Conservation (phyloP, 345 rosid genomes). For the Citrus cavaleriei region DNA sequence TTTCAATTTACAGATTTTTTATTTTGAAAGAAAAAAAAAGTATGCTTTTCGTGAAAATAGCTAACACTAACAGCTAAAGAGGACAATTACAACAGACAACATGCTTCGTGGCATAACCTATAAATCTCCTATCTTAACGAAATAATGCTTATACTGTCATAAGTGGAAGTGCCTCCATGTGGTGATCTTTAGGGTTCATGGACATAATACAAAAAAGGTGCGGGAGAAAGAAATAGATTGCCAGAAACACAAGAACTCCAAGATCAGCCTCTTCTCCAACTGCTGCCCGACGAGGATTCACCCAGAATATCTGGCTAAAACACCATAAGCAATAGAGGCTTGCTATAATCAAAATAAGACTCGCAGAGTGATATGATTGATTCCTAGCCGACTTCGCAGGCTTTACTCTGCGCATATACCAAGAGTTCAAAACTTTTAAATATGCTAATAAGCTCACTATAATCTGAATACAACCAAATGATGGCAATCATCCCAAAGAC, state of each 20-base stretch:
- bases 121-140: neutral
- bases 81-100: neutral
- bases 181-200: conserved; percentile 29
- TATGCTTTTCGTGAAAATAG: neutral
- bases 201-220: conserved; percentile 47
- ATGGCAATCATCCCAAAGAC: neutral
- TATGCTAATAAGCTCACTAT: neutral
- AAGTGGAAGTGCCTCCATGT: conserved; percentile 30
- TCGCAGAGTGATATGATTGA: conserved; percentile 34
- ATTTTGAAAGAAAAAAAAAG: neutral
- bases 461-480: neutral
- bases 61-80: neutral
- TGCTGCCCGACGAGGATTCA: conserved; percentile 54
- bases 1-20: neutral
- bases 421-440: neutral
- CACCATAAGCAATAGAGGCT: conserved; percentile 59
- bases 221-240: conserved; percentile 51
- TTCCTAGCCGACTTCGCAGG: conserved; percentile 20
- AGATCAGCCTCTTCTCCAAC: conserved; percentile 81
- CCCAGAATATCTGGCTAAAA: conserved; percentile 58
- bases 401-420: conserved; percentile 33
- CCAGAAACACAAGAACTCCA: conserved; percentile 50
- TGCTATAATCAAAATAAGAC: conserved; percentile 35
- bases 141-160: neutral
- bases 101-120: neutral